Conservation (phyloP, 192 early-diverging fungal species). For the Allomyces javanicus region DNA sequence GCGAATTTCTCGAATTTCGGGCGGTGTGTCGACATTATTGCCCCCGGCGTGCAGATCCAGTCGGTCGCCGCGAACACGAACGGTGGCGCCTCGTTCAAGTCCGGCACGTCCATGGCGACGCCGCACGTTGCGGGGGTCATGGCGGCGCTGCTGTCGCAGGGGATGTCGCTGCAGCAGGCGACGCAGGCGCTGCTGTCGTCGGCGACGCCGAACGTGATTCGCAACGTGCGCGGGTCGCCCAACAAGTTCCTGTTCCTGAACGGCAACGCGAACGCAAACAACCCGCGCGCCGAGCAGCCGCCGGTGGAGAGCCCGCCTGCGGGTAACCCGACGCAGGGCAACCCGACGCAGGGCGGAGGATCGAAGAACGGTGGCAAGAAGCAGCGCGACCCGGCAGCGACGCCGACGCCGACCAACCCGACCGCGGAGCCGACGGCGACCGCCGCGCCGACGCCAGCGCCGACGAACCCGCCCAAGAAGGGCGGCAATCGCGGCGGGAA, state of each 20-base stretch:
- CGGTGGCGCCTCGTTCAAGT: constrained; percentile 13
- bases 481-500: too few species aligned
- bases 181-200: background rate
- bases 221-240: constrained; percentile 9
- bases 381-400: too few species aligned
- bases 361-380: too few species aligned
- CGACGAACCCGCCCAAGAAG: too few species aligned
- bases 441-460: too few species aligned
- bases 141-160: constrained; percentile 15
- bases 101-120: constrained; percentile 19
- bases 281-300: too few species aligned
- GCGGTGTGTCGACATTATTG: constrained; percentile 90
- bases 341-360: too few species aligned
- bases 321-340: too few species aligned
- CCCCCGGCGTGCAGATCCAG: constrained; percentile 47
- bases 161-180: background rate
- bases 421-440: too few species aligned
- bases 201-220: constrained; percentile 1
- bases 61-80: constrained; percentile 17
- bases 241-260: constrained; percentile 13
- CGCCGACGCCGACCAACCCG: too few species aligned
- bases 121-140: constrained; percentile 23
- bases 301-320: too few species aligned
- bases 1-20: constrained; percentile 73
- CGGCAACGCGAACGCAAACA: background rate